phyloP scores from a whole-genome alignment of 75 land plant genomes.

The Pinus tabuliformis region DNA sequence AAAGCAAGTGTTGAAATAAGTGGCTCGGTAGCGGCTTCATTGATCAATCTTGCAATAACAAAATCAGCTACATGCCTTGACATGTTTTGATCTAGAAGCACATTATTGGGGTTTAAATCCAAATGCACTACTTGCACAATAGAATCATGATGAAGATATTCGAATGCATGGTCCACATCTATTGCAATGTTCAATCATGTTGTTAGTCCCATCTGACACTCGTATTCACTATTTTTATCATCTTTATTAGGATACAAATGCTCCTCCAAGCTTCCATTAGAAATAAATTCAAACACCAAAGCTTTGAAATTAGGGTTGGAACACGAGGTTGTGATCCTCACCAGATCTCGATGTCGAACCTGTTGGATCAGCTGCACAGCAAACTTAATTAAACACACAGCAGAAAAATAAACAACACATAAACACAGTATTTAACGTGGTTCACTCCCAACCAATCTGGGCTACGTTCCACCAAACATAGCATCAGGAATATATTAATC shows the following conservation, averaged over 20 bases:
- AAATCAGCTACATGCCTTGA: background rate
- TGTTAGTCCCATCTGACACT: background rate
- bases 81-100: slow-evolving; percentile 3
- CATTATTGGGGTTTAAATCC: background rate
- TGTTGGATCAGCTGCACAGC: too few species aligned
- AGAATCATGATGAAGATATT: slow-evolving; percentile 30
- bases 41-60: background rate
- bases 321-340: background rate
- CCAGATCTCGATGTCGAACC: slow-evolving; percentile 4
- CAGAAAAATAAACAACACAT: too few species aligned
- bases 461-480: too few species aligned
- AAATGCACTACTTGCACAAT: background rate
- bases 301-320: background rate
- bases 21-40: background rate
- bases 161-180: slow-evolving; percentile 29
- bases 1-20: background rate
- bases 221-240: too few species aligned
- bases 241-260: background rate
- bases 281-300: background rate
- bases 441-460: too few species aligned
- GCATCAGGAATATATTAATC: too few species aligned
- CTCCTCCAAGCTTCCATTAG: slow-evolving; percentile 6
- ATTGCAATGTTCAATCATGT: slow-evolving; percentile 31
- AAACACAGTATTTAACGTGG: too few species aligned
- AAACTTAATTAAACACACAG: too few species aligned